Evolutionary conservation across 2,329 filamentous ascomycete species (phyloP).

Genomic region (Fusarium sp.): DNA sequence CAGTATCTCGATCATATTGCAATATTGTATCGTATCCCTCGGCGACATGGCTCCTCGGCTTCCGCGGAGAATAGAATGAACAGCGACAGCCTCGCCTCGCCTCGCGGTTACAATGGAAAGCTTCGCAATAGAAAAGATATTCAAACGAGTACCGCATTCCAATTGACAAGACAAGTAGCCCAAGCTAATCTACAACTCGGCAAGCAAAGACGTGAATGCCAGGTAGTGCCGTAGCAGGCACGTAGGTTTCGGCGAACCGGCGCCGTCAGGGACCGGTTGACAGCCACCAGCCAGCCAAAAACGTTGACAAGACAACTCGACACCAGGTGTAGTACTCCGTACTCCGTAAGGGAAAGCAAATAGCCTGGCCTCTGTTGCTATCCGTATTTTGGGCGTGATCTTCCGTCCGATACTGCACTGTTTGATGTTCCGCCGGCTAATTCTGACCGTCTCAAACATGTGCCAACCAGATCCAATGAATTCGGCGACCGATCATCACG

Average conservation of each 20-base stretch:
- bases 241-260: constrained; percentile 14
- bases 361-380: constrained; percentile 5
- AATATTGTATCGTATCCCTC: constrained; percentile 7
- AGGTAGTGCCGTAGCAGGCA: neutral
- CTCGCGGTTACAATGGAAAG: constrained; percentile 11
- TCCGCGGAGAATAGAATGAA: constrained; percentile 7
- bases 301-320: constrained; percentile 27
- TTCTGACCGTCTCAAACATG: neutral
- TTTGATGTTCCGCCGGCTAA: constrained; percentile 13
- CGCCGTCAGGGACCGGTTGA: constrained; percentile 19
- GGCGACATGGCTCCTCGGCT: constrained; percentile 8
- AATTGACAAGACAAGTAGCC: neutral
- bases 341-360: constrained; percentile 22
- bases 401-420: neutral
- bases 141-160: constrained; percentile 29
- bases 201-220: constrained; percentile 5
- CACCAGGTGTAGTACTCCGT: too few relatives aligned
- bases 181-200: constrained; percentile 14
- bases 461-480: constrained; percentile 1
- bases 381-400: neutral
- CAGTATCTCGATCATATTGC: neutral
- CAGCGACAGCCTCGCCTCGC: constrained; percentile 2
- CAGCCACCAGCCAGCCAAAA: constrained; percentile 21
- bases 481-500: constrained; percentile 21
- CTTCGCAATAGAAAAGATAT: constrained; percentile 8